Base-by-base conservation (phyloP, 2,329 filamentous ascomycete genomes). In the Fusarium marasasianum region DNA sequence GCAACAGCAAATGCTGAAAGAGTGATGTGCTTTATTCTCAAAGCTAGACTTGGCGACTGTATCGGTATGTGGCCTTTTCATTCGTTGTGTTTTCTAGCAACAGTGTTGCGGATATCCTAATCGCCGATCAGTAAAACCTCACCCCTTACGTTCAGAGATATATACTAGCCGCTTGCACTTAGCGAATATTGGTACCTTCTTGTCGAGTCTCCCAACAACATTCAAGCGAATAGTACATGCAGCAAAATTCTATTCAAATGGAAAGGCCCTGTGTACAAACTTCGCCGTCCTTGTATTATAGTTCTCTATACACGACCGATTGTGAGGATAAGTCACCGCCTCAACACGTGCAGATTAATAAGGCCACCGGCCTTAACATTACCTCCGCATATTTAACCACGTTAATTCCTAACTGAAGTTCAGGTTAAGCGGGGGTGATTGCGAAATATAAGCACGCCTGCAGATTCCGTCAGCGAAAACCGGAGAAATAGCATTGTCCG, bases 331-430 rank as follows among this genome's bases (percentile, higher is more conserved):
- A 24, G 24, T 24, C 24, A 24, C 24, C 24, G 24, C 24, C 24
- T 40, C 18, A 29, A 17, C 2, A 24, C 6, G n/a, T 5, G 14
- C 20, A 47, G 6, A 20, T 33, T 9, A 33, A 15, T 14, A 20
- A 31, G 4, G 0, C 17, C 6, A 20, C 2, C 60, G 68, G 68
- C 2, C 13, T 64, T 70, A 71, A 71, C 6, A 31, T 29, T 74
- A 73, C 55, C 20, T 57, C 66, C 71, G 71, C 9, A 4, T 24
- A 2, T 26, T 45, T 29, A 40, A 57, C 50, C 9, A 40, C 13
- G 44, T 57, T 51, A 57, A 69, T 31, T 69, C 66, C 51, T 26
- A 35, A 24, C 37, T 6, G 31, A 4, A n/a, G n/a, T 29, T 38
- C 3, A 35, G 14, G 13, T 50, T 20, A 26, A 26, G 31, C 14